Evolutionary conservation across 2,329 filamentous ascomycete species (phyloP).

Genomic region (Lachnellula occidentalis): DNA sequence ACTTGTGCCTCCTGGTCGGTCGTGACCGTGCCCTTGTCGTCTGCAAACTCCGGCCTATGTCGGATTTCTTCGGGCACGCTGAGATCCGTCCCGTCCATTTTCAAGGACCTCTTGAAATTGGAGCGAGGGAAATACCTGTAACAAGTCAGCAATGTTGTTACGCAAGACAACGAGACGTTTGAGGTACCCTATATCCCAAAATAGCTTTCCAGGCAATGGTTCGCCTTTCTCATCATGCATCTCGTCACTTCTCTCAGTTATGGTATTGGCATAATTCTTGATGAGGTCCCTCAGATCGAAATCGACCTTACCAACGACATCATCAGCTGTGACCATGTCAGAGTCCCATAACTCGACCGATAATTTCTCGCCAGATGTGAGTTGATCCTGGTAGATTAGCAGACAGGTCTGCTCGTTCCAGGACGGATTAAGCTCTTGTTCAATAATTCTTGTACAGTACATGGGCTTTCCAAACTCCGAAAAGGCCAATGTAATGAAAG

Average conservation of each 20-base stretch:
- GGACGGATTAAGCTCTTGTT: constrained; percentile 16
- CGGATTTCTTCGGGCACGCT: constrained; percentile 12
- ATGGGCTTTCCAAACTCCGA: constrained; percentile 17
- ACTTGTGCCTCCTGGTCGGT: constrained; percentile 16
- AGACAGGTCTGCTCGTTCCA: constrained; percentile 20
- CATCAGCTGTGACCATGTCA: constrained; percentile 12
- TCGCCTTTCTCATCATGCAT: constrained; percentile 15
- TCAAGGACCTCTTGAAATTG: constrained; percentile 14
- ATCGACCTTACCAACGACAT: constrained; percentile 16
- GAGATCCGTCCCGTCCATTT: constrained; percentile 12
- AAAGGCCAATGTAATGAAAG: constrained; percentile 18
- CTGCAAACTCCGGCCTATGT: constrained; percentile 11
- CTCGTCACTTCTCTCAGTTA: constrained; percentile 12
- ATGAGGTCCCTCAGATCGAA: constrained; percentile 18
- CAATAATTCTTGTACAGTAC: constrained; percentile 18
- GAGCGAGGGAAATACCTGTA: constrained; percentile 12
- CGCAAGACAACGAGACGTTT: too few relatives aligned
- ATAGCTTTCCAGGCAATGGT: constrained; percentile 9
- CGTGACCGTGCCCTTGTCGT: constrained; percentile 14
- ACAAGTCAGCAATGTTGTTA: too few relatives aligned
- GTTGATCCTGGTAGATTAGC: constrained; percentile 17
- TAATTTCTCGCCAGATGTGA: constrained; percentile 16
- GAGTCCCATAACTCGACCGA: constrained; percentile 19
- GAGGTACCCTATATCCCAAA: constrained; percentile 15
- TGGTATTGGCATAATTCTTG: constrained; percentile 14